Conservation (phyloP, 768 basidiomycete species). For the Mycena galericulata region DNA sequence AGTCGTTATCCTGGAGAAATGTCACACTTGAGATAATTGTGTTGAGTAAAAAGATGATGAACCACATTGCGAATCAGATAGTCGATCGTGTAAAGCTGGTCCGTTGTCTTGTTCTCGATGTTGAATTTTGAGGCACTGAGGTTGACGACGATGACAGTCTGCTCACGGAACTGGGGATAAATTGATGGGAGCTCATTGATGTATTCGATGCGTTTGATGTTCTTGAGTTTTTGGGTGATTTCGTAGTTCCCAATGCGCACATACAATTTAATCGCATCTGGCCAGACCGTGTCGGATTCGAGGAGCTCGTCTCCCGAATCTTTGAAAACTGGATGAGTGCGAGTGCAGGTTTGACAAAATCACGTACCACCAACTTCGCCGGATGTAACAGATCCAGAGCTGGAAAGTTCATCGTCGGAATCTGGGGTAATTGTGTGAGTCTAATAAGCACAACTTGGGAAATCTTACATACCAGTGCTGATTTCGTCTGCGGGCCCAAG, state of each 20-base stretch:
- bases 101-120: neutral
- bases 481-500: neutral
- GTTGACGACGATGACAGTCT: neutral
- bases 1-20: slow-evolving; percentile 20
- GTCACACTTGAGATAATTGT: neutral
- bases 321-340: no score
- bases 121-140: neutral
- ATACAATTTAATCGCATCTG: neutral
- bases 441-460: neutral
- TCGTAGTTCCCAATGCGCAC: neutral
- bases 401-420: no score
- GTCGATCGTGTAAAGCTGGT: neutral
- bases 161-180: neutral
- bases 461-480: neutral
- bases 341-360: no score
- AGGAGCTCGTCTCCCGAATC: neutral
- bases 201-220: slow-evolving; percentile 5
- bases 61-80: neutral
- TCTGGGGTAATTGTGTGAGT: no score
- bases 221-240: neutral
- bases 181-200: neutral
- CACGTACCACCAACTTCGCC: no score
- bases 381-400: no score
- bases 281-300: neutral
- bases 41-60: neutral